Percentiles rank a stretch among this genome's conserved stretches.
phyloP scores from a whole-genome alignment of 805 yeast genomes.

The Suhomyces tanzawaensis region DNA sequence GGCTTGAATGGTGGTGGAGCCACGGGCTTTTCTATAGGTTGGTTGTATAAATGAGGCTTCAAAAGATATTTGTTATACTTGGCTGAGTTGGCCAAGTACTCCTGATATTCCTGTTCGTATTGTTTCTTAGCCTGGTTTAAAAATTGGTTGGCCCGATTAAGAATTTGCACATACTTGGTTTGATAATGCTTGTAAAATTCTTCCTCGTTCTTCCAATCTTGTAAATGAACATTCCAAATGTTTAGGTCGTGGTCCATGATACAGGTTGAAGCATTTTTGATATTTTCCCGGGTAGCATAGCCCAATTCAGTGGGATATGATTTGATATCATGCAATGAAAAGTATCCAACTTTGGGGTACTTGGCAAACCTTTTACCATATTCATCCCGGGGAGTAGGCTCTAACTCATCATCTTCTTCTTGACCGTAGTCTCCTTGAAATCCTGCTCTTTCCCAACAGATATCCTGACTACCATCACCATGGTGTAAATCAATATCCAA shows the following conservation, averaged over 20 bases:
- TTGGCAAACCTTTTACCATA: conserved; percentile 45
- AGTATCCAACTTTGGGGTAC: conserved; percentile 71
- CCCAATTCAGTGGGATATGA: conserved; percentile 84
- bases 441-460: conserved; percentile 78
- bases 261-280: conserved; percentile 77
- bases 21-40: conserved; percentile 26
- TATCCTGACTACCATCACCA: conserved; percentile 87
- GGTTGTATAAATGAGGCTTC: conserved; percentile 30
- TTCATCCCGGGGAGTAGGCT: conserved; percentile 41
- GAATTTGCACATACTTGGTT: conserved; percentile 56
- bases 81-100: conserved; percentile 23
- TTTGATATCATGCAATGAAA: conserved; percentile 80
- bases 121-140: conserved; percentile 48
- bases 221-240: conserved; percentile 82
- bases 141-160: conserved; percentile 66
- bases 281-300: conserved; percentile 66
- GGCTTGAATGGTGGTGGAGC: conserved; percentile 43
- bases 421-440: conserved; percentile 48
- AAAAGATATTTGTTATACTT: conserved; percentile 31
- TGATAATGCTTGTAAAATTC: conserved; percentile 65
- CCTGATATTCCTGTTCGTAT: conserved; percentile 35
- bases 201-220: conserved; percentile 58
- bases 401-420: conserved; percentile 44
- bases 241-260: conserved; percentile 72
- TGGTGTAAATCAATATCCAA: conserved; percentile 84